Percentiles rank a stretch among this genome's conserved stretches.
phyloP scores from a whole-genome alignment of 2,329 filamentous ascomycete species.

The Xylariaceae sp. region DNA sequence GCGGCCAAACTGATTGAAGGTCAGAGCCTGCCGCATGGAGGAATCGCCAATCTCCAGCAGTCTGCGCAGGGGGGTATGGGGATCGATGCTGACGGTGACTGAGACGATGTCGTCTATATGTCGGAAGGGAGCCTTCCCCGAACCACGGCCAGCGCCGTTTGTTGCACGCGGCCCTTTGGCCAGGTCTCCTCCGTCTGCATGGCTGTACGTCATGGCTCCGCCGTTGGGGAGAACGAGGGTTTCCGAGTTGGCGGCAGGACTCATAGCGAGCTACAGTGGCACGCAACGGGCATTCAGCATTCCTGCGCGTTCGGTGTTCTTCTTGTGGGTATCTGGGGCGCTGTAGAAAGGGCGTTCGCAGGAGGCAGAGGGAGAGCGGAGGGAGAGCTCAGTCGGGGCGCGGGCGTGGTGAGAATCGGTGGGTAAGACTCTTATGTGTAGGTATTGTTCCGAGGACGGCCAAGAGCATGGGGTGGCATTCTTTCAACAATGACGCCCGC shows the following conservation, averaged over 20 bases:
- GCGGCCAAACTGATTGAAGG: constrained; percentile 59
- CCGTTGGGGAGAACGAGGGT: constrained; percentile 6
- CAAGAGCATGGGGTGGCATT: constrained; percentile 29
- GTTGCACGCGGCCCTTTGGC: background rate
- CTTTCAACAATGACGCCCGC: constrained; percentile 22
- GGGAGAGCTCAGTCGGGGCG: background rate
- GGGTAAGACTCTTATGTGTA: constrained; percentile 21
- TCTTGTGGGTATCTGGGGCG: too few species aligned
- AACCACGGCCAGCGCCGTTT: constrained; percentile 13
- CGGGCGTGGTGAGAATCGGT: background rate
- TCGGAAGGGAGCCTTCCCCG: constrained; percentile 40
- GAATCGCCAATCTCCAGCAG: constrained; percentile 53
- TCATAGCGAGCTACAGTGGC: constrained; percentile 20
- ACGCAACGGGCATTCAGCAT: constrained; percentile 3
- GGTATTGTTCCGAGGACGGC: constrained; percentile 18
- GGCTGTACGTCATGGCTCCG: constrained; percentile 18
- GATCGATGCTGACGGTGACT: constrained; percentile 45
- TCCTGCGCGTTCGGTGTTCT: too few species aligned
- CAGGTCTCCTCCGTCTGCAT: constrained; percentile 6
- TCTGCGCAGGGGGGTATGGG: constrained; percentile 50
- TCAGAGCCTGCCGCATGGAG: constrained; percentile 59
- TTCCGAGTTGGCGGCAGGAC: constrained; percentile 23
- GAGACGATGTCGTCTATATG: constrained; percentile 55
- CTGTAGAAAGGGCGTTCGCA: background rate
- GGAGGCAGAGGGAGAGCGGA: background rate